phyloP scores from a whole-genome alignment of 352 stramenopile species.

The Phytophthora sansomeana region DNA sequence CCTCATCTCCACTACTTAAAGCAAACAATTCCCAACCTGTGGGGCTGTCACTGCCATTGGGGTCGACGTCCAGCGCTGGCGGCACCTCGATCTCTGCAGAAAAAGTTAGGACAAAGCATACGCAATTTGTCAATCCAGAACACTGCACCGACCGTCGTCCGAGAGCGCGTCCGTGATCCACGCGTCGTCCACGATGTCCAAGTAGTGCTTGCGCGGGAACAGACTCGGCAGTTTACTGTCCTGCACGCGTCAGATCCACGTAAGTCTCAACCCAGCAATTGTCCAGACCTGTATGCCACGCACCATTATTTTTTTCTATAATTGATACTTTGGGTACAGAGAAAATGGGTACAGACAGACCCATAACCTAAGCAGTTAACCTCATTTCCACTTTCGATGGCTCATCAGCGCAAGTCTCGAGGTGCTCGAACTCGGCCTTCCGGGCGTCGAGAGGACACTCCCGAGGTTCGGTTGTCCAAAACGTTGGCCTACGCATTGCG shows the following conservation, averaged over 20 bases:
- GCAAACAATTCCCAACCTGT: conserved; percentile 31
- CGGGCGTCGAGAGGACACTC: conserved; percentile 48
- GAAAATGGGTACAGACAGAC: no score
- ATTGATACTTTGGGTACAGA: no score
- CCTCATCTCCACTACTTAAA: not conserved
- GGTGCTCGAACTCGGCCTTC: conserved; percentile 28
- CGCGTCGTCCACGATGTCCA: conserved; percentile 85
- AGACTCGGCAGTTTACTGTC: conserved; percentile 77
- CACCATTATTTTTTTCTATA: not conserved
- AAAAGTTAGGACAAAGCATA: not conserved
- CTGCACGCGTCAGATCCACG: conserved; percentile 27
- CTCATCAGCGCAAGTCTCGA: conserved; percentile 19
- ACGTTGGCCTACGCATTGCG: conserved; percentile 78
- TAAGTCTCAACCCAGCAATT: not conserved
- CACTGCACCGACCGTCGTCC: conserved; percentile 76
- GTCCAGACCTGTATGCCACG: not conserved
- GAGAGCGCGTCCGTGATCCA: conserved; percentile 85
- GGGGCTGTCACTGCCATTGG: conserved; percentile 61
- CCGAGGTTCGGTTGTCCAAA: conserved; percentile 80
- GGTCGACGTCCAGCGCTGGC: conserved; percentile 58
- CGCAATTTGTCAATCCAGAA: conserved; percentile 21
- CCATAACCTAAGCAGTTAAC: no score
- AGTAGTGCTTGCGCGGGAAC: conserved; percentile 73
- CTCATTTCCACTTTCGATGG: conserved; percentile 22
- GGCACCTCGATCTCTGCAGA: conserved; percentile 77